Evolutionary conservation across 345 rosid genomes (phyloP).

Genomic region (Citrus sinensis): DVS_A1.0 CM039167.1:5964001-5964500

Average conservation of each 20-base stretch:
- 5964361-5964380: constrained; percentile 35
- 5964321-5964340: constrained; percentile 60
- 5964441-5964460: constrained; percentile 19
- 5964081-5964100: constrained; percentile 58
- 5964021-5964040: constrained; percentile 56
- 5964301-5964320: constrained; percentile 64
- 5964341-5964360: constrained; percentile 61
- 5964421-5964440: constrained; percentile 24
- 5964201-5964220: constrained; percentile 57
- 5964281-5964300: constrained; percentile 43
- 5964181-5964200: constrained; percentile 43
- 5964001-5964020: constrained; percentile 51
- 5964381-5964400: constrained; percentile 48
- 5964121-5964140: constrained; percentile 45
- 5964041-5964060: constrained; percentile 70
- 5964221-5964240: constrained; percentile 68
- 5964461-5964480: constrained; percentile 38
- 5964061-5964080: constrained; percentile 60
- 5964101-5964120: constrained; percentile 51
- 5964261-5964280: constrained; percentile 44
- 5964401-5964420: constrained; percentile 49
- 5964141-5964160: constrained; percentile 54
- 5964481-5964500: constrained; percentile 27
- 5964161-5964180: constrained; percentile 61
- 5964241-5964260: constrained; percentile 52